Evolutionary conservation across 1,284 basidiomycete species (phyloP).

Genomic region (Ustilago hordei): DNA sequence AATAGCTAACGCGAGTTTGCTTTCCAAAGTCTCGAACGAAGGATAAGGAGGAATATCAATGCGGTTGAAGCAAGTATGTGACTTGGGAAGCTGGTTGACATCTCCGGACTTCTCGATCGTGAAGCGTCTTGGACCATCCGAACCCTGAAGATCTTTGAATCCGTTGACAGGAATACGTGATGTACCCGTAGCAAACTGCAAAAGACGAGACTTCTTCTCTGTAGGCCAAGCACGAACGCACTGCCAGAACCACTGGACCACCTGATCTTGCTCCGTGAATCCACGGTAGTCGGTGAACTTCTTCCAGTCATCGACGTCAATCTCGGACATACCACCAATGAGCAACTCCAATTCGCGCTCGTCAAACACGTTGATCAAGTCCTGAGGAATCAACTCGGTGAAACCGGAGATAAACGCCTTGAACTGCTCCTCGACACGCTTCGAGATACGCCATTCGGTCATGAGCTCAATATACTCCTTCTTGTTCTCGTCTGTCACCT

Average conservation of each 20-base stretch:
- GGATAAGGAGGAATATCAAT: slow-evolving; percentile 69
- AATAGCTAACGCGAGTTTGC: slow-evolving; percentile 67
- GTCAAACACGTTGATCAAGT: slow-evolving; percentile 96
- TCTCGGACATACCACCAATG: slow-evolving; percentile 98
- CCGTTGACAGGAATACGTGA: slow-evolving; percentile 97
- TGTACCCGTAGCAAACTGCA: slow-evolving; percentile 96
- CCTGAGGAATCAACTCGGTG: slow-evolving; percentile 92
- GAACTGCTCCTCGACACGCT: slow-evolving; percentile 93
- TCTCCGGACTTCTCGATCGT: slow-evolving; percentile 69
- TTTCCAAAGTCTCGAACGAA: slow-evolving; percentile 63
- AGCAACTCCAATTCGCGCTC: slow-evolving; percentile 91
- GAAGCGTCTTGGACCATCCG: slow-evolving; percentile 81
- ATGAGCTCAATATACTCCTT: slow-evolving; percentile 96
- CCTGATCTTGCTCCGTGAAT: slow-evolving; percentile 72
- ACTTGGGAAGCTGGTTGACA: slow-evolving; percentile 67
- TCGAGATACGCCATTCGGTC: slow-evolving; percentile 91
- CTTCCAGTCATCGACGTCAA: slow-evolving; percentile 80
- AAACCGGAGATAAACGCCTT: slow-evolving; percentile 95
- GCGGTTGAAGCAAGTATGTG: slow-evolving; percentile 69
- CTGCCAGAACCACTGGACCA: slow-evolving; percentile 99
- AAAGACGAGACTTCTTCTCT: slow-evolving; percentile 90
- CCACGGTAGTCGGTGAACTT: slow-evolving; percentile 76
- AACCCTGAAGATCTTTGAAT: slow-evolving; percentile 98
- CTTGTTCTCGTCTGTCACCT: slow-evolving; percentile 97
- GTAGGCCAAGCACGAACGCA: slow-evolving; percentile 95